Base-by-base conservation (phyloP, 2,329 filamentous ascomycete species). In the Elsinoe arachidis region DNA sequence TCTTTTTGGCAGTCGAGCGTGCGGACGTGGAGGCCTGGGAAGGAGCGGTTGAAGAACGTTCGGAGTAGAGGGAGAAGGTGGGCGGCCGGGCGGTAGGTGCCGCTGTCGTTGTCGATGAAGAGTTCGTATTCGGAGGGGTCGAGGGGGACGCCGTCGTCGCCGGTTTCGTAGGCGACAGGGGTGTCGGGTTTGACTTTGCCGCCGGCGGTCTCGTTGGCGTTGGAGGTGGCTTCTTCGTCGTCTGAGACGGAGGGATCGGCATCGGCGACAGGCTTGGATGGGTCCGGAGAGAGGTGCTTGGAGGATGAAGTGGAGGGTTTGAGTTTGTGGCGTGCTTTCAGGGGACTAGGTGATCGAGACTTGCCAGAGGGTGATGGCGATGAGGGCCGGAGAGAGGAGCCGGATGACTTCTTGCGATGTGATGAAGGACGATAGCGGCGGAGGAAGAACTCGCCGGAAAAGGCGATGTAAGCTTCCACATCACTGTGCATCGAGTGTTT, bases 401-500 rank as follows among this genome's bases (percentile, higher is more conserved):
- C 14, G n/a, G 33, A 38, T 2, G 33, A 46, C 41, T 56, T 56
- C 30, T 47, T 46, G 17, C 51, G 21, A 5, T 53, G 9, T 15
- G 37, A 34, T 1, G 49, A 53, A 14, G 49, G 34, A 15, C 54
- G 61, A 64, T 65, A 77, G 2, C 87, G 81, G 12, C 90, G 82
- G 61, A 97, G 80, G 69, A 96, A 93, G 71, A 97, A 97, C 68
- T 97, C 92, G 41, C 92, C 92, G 0, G 88, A 90, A 68, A 85
- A 96, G 19, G 91, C 92, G 62, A 96, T 89, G 69, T 96, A 96
- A 1, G 88, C 87, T 35, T 85, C 87, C 1, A 96, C 91, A 70
- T 96, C 86, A 62, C 88, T 92, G 74, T 97, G 92, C 90, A 97
- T 96, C 39, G 90, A 95, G 71, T 97, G 92, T 70, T 97, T 97